Evolutionary conservation across 441 rosid genomes (phyloP).

Genomic region (Erysimum pusillum): DNA sequence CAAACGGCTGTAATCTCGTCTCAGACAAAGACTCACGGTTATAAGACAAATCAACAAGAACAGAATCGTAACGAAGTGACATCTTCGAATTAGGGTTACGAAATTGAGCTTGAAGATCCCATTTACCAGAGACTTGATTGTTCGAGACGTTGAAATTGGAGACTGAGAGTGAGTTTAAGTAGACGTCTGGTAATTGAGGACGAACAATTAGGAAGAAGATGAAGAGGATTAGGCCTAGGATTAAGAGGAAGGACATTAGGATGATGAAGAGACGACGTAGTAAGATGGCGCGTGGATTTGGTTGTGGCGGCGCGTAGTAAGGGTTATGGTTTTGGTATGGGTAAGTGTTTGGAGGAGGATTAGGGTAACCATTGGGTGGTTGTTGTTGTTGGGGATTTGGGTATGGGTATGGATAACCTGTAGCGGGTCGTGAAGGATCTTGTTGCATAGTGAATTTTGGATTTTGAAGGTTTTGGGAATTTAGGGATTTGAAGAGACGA

Average conservation of each 20-base stretch:
- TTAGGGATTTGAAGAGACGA: constrained; percentile 13
- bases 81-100: constrained; percentile 83
- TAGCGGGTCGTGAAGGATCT: constrained; percentile 62
- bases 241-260: constrained; percentile 41
- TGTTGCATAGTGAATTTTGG: constrained; percentile 51
- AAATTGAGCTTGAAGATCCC: constrained; percentile 63
- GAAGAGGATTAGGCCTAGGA: constrained; percentile 62
- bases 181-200: constrained; percentile 70
- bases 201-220: constrained; percentile 76
- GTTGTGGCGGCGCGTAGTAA: constrained; percentile 53
- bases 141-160: constrained; percentile 64
- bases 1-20: constrained; percentile 68
- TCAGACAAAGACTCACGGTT: constrained; percentile 44
- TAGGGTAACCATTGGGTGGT: constrained; percentile 57
- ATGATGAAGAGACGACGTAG: constrained; percentile 59
- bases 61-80: constrained; percentile 54
- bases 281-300: constrained; percentile 56
- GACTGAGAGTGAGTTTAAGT: constrained; percentile 58
- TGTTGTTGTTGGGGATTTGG: constrained; percentile 37
- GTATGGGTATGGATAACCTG: constrained; percentile 67
- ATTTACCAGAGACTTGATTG: constrained; percentile 54
- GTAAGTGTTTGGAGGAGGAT: constrained; percentile 56
- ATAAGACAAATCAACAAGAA: constrained; percentile 47
- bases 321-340: constrained; percentile 51
- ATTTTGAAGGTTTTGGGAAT: background rate